Evolutionary conservation across 2,329 filamentous ascomycete genomes (phyloP).

Genomic region (Fusarium begoniae): DNA sequence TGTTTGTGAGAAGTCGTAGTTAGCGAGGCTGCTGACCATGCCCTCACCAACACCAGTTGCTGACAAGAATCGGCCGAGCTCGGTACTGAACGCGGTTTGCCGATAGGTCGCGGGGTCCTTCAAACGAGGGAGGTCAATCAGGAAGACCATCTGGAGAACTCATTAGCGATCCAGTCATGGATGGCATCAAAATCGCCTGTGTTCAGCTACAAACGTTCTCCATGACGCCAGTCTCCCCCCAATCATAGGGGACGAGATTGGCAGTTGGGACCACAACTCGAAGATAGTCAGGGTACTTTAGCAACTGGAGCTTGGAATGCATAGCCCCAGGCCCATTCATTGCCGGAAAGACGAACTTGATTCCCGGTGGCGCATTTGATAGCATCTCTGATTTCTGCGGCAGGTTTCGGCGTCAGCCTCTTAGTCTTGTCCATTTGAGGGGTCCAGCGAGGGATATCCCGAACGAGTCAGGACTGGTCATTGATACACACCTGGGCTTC

Average conservation of each 20-base stretch:
- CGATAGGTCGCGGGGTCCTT: conserved; percentile 44
- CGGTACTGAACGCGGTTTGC: conserved; percentile 68
- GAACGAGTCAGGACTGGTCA: conserved; percentile 7
- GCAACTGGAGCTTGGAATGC: conserved; percentile 93
- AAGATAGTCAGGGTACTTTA: conserved; percentile 79
- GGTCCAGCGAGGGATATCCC: background rate
- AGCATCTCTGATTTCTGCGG: conserved; percentile 57
- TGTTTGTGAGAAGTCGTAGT: conserved; percentile 85
- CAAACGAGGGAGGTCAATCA: conserved; percentile 86
- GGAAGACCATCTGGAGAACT: conserved; percentile 72
- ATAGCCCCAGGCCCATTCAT: conserved; percentile 81
- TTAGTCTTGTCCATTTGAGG: conserved; percentile 6
- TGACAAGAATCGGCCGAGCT: conserved; percentile 75
- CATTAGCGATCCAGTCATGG: conserved; percentile 31
- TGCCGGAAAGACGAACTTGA: conserved; percentile 82
- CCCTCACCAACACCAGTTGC: conserved; percentile 71
- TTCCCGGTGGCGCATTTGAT: conserved; percentile 58
- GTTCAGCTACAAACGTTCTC: conserved; percentile 72
- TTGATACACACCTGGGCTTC: conserved; percentile 59
- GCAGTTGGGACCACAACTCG: conserved; percentile 87
- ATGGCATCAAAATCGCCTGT: conserved; percentile 18
- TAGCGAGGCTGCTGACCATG: conserved; percentile 73
- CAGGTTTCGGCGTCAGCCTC: conserved; percentile 30
- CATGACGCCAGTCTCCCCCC: conserved; percentile 86
- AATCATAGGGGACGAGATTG: conserved; percentile 86